Base-by-base conservation (phyloP, 768 basidiomycete genomes). In the Phylloporus arenicola region DNA sequence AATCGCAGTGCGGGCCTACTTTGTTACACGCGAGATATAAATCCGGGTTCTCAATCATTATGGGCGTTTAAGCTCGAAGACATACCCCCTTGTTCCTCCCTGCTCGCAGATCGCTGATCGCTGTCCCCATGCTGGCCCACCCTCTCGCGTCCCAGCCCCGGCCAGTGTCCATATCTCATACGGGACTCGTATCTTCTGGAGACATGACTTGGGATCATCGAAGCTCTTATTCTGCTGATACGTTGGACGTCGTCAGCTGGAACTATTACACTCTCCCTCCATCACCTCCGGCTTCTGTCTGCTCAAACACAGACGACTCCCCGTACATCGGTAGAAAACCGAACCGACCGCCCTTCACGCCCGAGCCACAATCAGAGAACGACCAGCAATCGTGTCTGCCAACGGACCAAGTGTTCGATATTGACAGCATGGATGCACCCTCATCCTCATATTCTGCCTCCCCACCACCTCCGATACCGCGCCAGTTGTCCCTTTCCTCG, bases 361-460 rank as follows among this genome's bases (percentile, higher is more conserved):
- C 78, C 5, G 79, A 79, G 54, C 54, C 65, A 11, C 55, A 48
- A 24, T 67, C 71, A 16, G 76, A 79, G 20, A 62, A 70, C 48
- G 75, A 78, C 47, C 76, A 74, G 52, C 68, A 70, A 48, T 69
- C 79, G 37, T 88, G 84, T 61, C 65, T 88, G 13, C 77, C 86
- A 30, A 88, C 86, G 14, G 79, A 80, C 64, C 82, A 88, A 69
- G 74, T 88, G 58, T 88, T 88, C 66, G 84, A 86, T 65, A 68
- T 75, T 4, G 67, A 72, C 24, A 29, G 25, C 3, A 57, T 61
- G 25, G 68, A 71, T 6, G 51, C 54, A 2, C 62, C 61, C 24
- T 72, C 72, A 24, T 61, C 70, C 27, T 63, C 71, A 35, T 61
- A 70, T 19, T 64, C 68, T 25, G 56, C 62, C 39, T 65, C 70